Percentiles rank a stretch among this genome's conserved stretches.
Evolutionary conservation across 768 basidiomycete species (phyloP).

Genomic region (Lactarius deliciosus): DNA sequence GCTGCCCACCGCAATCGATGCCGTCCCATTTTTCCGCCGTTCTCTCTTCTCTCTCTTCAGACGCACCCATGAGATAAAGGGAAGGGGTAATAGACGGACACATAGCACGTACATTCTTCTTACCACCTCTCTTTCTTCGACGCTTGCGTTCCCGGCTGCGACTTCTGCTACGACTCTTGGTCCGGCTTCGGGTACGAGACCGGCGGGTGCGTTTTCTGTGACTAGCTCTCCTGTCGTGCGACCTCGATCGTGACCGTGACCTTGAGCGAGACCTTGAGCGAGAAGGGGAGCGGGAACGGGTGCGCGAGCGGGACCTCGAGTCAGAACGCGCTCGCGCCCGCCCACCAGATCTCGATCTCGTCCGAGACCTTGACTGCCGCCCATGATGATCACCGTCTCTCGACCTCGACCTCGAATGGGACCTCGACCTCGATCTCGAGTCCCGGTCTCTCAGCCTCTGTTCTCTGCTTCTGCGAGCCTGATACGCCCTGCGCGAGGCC

Average conservation of each 20-base stretch:
- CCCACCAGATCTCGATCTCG: slow-evolving; percentile 24
- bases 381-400: slow-evolving; percentile 36
- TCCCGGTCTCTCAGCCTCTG: slow-evolving; percentile 11
- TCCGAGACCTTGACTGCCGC: slow-evolving; percentile 24
- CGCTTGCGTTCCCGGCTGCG: slow-evolving; percentile 39
- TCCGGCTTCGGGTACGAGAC: slow-evolving; percentile 39
- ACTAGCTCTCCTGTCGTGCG: slow-evolving; percentile 36
- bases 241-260: slow-evolving; percentile 25
- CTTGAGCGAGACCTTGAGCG: slow-evolving; percentile 28
- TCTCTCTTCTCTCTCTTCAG: slow-evolving; percentile 54
- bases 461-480: slow-evolving; percentile 25
- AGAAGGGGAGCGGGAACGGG: slow-evolving; percentile 16
- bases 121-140: slow-evolving; percentile 35
- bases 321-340: slow-evolving; percentile 25
- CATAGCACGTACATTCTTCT: slow-evolving; percentile 45
- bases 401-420: slow-evolving; percentile 35
- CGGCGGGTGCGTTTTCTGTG: slow-evolving; percentile 44
- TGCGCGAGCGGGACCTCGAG: slow-evolving; percentile 34
- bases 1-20: slow-evolving; percentile 46
- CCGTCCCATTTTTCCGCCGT: slow-evolving; percentile 70
- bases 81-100: not conserved
- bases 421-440: slow-evolving; percentile 26
- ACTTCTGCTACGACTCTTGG: slow-evolving; percentile 39
- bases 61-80: slow-evolving; percentile 2
- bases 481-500: slow-evolving; percentile 23